These are phyloP conservation scores for Penicillium salamii DNA, from an alignment of 495 filamentous ascomycete species.

Conservation along the genomic window DNA sequence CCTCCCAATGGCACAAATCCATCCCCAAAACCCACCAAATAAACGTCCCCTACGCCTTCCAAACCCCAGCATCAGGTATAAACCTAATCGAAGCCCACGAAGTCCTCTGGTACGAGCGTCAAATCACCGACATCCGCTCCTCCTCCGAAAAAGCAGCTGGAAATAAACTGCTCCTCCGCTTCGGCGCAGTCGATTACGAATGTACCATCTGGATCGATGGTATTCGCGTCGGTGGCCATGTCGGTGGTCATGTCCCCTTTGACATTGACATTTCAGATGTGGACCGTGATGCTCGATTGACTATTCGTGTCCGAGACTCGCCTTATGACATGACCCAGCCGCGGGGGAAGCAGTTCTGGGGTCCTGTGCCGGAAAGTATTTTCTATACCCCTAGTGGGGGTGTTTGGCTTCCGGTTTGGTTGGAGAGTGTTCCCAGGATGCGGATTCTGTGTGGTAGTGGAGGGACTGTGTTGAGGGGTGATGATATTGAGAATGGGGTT, in stretches of 20 bases:
- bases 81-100: conserved; percentile 54
- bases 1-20: conserved; percentile 30
- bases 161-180: conserved; percentile 29
- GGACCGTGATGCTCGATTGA: conserved; percentile 14
- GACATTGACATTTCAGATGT: conserved; percentile 35
- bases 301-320: conserved; percentile 31
- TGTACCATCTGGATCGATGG: conserved; percentile 35
- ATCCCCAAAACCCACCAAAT: conserved; percentile 31
- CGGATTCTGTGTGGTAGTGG: conserved; percentile 26
- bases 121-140: conserved; percentile 44
- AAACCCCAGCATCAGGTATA: conserved; percentile 54
- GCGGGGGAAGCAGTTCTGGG: conserved; percentile 41
- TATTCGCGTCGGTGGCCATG: conserved; percentile 19
- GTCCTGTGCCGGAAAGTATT: conserved; percentile 36
- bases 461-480: conserved; percentile 30
- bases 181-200: conserved; percentile 40
- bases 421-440: conserved; percentile 34
- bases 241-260: conserved; percentile 39
- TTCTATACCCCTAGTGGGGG: conserved; percentile 41
- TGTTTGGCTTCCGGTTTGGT: conserved; percentile 37
- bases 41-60: conserved; percentile 57
- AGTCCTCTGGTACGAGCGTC: conserved; percentile 58
- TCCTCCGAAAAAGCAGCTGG: conserved; percentile 9
- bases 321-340: conserved; percentile 36
- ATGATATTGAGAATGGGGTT: conserved; percentile 29